Percentiles rank a stretch among this genome's conserved stretches.
Evolutionary conservation across 1,139 yeast genomes (phyloP).

Genomic region (Pichia sp.): DNA sequence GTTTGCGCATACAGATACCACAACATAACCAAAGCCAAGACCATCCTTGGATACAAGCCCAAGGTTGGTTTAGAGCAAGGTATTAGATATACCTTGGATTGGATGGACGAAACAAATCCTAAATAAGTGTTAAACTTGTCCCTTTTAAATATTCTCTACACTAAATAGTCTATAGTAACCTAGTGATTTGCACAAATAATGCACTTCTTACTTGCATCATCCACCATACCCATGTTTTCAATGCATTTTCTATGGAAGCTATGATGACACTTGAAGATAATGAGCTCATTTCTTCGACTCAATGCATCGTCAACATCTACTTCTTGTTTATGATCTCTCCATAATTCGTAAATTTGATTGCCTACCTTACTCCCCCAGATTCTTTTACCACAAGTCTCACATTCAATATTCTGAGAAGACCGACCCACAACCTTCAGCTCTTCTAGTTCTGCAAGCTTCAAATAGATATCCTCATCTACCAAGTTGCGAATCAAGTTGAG

Average conservation of each 20-base stretch:
- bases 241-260: conserved; percentile 64
- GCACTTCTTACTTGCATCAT: conserved; percentile 19
- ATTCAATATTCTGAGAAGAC: conserved; percentile 46
- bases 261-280: conserved; percentile 53
- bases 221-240: conserved; percentile 34
- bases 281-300: conserved; percentile 25
- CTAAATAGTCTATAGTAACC: conserved; percentile 10
- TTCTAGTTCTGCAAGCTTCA: conserved; percentile 36
- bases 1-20: conserved; percentile 96
- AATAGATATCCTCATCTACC: conserved; percentile 47
- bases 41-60: conserved; percentile 71
- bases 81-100: conserved; percentile 68
- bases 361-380: conserved; percentile 57
- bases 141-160: conserved; percentile 14
- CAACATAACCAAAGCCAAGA: conserved; percentile 82
- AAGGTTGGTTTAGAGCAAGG: conserved; percentile 78
- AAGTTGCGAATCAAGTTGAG: conserved; percentile 46
- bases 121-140: conserved; percentile 1
- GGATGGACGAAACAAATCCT: conserved; percentile 67
- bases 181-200: conserved; percentile 22
- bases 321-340: conserved; percentile 35
- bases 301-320: conserved; percentile 9
- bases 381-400: conserved; percentile 64
- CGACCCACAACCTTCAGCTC: conserved; percentile 48
- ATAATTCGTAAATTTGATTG: conserved; percentile 33